Conservation (phyloP, 108 stramenopile species). For the Fragilaria crotonensis region DNA sequence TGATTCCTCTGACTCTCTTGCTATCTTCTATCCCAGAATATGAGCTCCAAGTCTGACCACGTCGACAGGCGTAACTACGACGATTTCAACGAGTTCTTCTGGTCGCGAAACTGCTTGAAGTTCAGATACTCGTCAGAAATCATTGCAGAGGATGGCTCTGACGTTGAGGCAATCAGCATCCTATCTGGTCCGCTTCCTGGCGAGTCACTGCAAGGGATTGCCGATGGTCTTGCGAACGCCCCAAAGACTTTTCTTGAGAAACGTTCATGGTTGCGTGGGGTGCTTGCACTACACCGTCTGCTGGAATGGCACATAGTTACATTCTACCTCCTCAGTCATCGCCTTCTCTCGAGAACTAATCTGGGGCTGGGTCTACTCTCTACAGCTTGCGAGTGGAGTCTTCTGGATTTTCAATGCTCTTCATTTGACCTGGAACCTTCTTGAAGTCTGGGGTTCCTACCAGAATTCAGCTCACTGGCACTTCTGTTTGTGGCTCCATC, state of each 20-base stretch:
- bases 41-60: conserved; percentile 80
- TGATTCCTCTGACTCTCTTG: background rate
- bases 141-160: conserved; percentile 20
- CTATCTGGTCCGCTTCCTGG: conserved; percentile 42
- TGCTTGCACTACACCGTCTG: conserved; percentile 83
- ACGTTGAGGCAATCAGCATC: conserved; percentile 30
- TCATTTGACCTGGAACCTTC: conserved; percentile 74
- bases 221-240: conserved; percentile 61
- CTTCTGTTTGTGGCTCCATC: conserved; percentile 86
- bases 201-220: conserved; percentile 52
- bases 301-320: conserved; percentile 94
- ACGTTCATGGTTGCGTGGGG: conserved; percentile 87
- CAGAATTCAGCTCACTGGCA: conserved; percentile 87
- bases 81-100: conserved; percentile 99
- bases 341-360: conserved; percentile 85
- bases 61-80: conserved; percentile 91
- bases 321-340: conserved; percentile 82
- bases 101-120: conserved; percentile 90
- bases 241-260: conserved; percentile 98
- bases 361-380: conserved; percentile 90
- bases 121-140: conserved; percentile 65
- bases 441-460: conserved; percentile 92
- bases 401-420: conserved; percentile 90
- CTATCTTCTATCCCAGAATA: conserved; percentile 33
- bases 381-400: conserved; percentile 89